phyloP scores from a whole-genome alignment of 2,329 filamentous ascomycete genomes.

The Aureobasidium melanogenum region DNA sequence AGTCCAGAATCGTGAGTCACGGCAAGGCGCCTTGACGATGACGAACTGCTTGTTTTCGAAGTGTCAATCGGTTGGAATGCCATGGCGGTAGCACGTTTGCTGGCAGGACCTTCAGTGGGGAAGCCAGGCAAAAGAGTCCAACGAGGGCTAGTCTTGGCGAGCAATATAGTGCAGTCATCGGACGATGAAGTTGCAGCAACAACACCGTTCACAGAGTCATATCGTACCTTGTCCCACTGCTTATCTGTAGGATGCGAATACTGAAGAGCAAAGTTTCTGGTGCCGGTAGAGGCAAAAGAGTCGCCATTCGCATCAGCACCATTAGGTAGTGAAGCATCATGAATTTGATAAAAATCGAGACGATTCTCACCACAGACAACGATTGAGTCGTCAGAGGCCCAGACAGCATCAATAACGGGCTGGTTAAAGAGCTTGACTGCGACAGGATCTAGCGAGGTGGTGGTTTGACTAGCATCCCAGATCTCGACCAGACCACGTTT shows the following conservation, averaged over 20 bases:
- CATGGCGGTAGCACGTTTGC: conserved; percentile 29
- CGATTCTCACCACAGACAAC: conserved; percentile 35
- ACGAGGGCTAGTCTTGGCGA: conserved; percentile 24
- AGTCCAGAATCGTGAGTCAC: conserved; percentile 33
- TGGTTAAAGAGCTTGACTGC: conserved; percentile 33
- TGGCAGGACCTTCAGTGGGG: not conserved
- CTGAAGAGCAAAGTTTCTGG: conserved; percentile 20
- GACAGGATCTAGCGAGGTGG: conserved; percentile 24
- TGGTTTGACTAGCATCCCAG: conserved; percentile 16
- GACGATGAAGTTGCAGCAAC: conserved; percentile 28
- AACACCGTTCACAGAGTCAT: conserved; percentile 22
- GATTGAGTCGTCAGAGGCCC: conserved; percentile 35
- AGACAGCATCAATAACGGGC: conserved; percentile 35
- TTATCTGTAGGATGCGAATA: conserved; percentile 18
- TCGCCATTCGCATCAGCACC: conserved; percentile 3
- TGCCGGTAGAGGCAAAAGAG: conserved; percentile 5
- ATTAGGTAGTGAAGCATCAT: conserved; percentile 13
- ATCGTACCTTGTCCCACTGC: conserved; percentile 27
- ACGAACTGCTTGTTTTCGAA: conserved; percentile 4
- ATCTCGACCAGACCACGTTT: conserved; percentile 25
- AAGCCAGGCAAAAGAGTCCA: conserved; percentile 11
- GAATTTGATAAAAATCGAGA: conserved; percentile 31
- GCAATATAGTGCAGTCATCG: conserved; percentile 24
- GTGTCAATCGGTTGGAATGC: conserved; percentile 29
- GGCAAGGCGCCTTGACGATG: conserved; percentile 23